phyloP scores from a whole-genome alignment of 1,284 basidiomycete species.

The Hemileia vastatrix region DNA sequence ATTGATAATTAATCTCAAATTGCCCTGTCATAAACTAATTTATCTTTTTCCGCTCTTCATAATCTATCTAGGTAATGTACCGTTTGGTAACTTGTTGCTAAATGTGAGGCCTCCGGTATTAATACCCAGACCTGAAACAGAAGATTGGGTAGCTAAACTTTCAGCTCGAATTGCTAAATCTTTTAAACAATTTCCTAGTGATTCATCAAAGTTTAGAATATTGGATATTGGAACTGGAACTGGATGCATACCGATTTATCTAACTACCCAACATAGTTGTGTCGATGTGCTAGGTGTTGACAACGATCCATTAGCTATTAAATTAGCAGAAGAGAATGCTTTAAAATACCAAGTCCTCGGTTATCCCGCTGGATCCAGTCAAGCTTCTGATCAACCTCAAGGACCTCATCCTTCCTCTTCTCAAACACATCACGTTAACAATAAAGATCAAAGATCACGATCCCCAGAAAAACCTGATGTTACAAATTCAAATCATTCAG shows the following conservation, averaged over 20 bases:
- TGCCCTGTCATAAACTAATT: neutral
- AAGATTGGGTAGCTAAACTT: constrained; percentile 54
- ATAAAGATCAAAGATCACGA: too few relatives aligned
- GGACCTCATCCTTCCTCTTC: constrained; percentile 36
- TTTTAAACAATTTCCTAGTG: constrained; percentile 20
- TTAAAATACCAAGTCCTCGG: constrained; percentile 47
- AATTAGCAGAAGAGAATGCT: constrained; percentile 63
- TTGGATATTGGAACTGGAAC: constrained; percentile 84
- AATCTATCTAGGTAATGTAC: constrained; percentile 60
- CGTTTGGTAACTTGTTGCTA: constrained; percentile 71
- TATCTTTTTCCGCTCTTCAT: neutral
- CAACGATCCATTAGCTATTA: constrained; percentile 58
- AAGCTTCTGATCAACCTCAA: constrained; percentile 49
- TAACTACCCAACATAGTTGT: constrained; percentile 50
- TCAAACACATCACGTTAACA: constrained; percentile 24
- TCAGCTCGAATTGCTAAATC: constrained; percentile 1
- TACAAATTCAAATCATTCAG: too few relatives aligned
- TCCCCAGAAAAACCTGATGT: too few relatives aligned
- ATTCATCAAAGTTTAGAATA: constrained; percentile 43
- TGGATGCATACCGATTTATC: constrained; percentile 73
- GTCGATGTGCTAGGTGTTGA: constrained; percentile 60
- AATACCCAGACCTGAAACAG: constrained; percentile 86
- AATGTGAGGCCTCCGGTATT: constrained; percentile 63
- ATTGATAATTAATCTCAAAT: neutral
- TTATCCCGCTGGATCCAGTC: neutral